phyloP scores from a whole-genome alignment of 257 asterid species.

The Capsicum rhomboideum region DNA sequence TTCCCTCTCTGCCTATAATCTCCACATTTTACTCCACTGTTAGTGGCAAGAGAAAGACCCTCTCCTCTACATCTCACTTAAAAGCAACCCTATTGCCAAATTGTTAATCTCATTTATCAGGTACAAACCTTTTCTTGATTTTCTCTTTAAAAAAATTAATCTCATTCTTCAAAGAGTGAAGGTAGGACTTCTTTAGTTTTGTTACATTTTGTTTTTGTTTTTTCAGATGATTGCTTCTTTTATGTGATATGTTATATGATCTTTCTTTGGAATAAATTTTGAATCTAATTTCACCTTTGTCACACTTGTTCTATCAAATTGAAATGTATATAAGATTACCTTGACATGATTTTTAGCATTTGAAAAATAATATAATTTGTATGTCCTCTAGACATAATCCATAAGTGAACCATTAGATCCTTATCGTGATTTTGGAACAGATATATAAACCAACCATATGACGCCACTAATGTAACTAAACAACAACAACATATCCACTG shows the following conservation, averaged over 20 bases:
- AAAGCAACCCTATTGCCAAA: neutral
- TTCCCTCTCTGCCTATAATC: slow-evolving; percentile 11
- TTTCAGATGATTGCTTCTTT: neutral
- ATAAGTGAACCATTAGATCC: no score
- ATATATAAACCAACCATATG: no score
- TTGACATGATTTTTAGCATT: neutral
- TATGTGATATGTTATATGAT: neutral
- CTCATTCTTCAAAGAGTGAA: neutral
- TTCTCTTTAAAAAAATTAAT: neutral
- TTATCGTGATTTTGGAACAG: no score
- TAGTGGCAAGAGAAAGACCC: neutral
- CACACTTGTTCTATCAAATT: neutral
- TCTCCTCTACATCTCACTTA: neutral
- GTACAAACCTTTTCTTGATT: neutral
- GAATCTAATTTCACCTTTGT: neutral
- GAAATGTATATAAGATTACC: neutral
- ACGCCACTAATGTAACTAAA: no score
- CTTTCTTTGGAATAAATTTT: neutral
- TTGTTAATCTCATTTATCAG: neutral
- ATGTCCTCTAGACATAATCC: neutral
- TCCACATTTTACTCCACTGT: slow-evolving; percentile 1
- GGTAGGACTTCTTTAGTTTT: neutral
- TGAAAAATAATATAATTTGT: neutral
- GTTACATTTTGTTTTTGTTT: neutral
- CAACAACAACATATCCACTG: no score